Conservation (phyloP, 2,329 filamentous ascomycete genomes). For the Neofusicoccum parvum region DNA sequence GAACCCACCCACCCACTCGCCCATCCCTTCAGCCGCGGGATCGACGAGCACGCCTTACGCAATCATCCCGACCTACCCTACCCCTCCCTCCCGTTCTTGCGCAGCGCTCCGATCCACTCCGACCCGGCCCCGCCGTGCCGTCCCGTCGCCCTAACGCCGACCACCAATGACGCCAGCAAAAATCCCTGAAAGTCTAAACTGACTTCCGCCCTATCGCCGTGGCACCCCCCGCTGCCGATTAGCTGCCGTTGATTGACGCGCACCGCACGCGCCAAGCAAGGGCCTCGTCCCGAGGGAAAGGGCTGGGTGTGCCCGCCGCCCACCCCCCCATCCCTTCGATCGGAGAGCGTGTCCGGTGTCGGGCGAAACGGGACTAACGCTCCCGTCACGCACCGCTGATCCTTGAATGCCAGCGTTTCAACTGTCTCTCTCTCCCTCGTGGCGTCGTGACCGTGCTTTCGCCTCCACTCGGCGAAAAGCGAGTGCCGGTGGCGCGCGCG, state of each 20-base stretch:
- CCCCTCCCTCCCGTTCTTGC: neutral
- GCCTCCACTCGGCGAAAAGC: neutral
- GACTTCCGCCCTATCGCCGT: too few species aligned
- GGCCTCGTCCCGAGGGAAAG: too few species aligned
- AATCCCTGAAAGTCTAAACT: too few species aligned
- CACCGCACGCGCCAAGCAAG: too few species aligned
- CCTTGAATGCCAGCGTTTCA: conserved; percentile 4
- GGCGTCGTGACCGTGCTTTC: neutral
- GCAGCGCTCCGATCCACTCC: too few species aligned
- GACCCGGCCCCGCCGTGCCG: too few species aligned
- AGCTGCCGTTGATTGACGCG: too few species aligned
- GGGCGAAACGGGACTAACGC: too few species aligned
- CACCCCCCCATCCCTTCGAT: neutral
- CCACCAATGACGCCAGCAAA: too few species aligned
- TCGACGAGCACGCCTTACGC: neutral
- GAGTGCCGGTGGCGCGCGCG: neutral
- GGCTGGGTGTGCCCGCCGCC: neutral
- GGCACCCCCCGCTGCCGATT: too few species aligned
- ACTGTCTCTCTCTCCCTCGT: neutral
- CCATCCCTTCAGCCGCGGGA: neutral
- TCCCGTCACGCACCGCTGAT: neutral
- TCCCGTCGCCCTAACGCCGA: too few species aligned
- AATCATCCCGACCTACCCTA: neutral
- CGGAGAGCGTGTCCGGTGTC: neutral
- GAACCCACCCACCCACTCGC: neutral